A percentile compares a stretch with the other conserved stretches of the same genome.
phyloP scores from a whole-genome alignment of 2,329 filamentous ascomycete species.

The Ilyonectria destructans region DNA sequence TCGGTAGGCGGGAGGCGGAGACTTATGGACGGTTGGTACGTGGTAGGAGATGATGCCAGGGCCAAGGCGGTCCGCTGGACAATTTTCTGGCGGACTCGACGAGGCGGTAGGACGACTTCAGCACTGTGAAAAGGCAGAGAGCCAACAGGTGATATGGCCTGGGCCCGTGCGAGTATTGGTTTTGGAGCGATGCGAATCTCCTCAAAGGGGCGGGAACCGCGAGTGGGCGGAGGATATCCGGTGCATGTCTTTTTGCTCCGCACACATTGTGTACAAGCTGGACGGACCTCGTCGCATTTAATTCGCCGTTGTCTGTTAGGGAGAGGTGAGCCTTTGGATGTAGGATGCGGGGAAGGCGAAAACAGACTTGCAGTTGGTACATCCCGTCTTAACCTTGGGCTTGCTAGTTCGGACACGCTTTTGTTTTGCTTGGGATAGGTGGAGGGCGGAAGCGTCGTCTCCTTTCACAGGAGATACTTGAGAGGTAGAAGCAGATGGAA shows the following conservation, averaged over 20 bases:
- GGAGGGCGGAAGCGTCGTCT: constrained; percentile 1
- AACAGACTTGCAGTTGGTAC: constrained; percentile 78
- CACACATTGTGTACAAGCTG: constrained; percentile 73
- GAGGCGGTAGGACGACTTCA: constrained; percentile 53
- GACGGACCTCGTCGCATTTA: constrained; percentile 78
- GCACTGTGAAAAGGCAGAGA: constrained; percentile 37
- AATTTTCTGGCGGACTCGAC: constrained; percentile 48
- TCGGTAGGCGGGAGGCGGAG: constrained; percentile 69
- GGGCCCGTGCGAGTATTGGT: constrained; percentile 53
- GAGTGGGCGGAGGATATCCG: constrained; percentile 74
- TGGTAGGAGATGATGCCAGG: constrained; percentile 49
- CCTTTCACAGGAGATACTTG: constrained; percentile 14
- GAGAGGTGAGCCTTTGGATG: constrained; percentile 41
- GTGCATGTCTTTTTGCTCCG: constrained; percentile 72
- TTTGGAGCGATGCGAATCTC: constrained; percentile 68
- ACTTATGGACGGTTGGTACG: constrained; percentile 61
- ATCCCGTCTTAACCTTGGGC: constrained; percentile 78
- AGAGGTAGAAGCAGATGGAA: constrained; percentile 20
- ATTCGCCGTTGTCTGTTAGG: constrained; percentile 70
- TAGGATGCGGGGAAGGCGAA: constrained; percentile 24
- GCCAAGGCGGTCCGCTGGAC: constrained; percentile 39
- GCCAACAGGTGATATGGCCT: constrained; percentile 32
- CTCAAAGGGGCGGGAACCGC: constrained; percentile 63
- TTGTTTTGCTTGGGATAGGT: constrained; percentile 35
- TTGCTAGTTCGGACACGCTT: constrained; percentile 69